These are phyloP conservation scores for Trichomonas tenax DNA, from an alignment of 208 protist genomes.

Conservation along the genomic window DNA sequence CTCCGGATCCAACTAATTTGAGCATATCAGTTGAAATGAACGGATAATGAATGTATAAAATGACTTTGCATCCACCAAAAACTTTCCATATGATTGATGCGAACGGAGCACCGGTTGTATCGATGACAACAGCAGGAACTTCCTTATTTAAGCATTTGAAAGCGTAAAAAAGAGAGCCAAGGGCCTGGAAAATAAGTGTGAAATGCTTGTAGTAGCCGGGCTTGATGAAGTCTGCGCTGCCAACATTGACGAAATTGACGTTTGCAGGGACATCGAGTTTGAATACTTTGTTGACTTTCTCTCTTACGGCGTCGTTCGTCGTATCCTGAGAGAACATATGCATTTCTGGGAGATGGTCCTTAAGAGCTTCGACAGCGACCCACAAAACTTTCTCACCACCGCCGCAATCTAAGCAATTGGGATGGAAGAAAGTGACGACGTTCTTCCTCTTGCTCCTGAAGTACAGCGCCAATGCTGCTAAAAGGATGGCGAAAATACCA, in stretches of 20 bases:
- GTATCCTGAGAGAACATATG: neutral
- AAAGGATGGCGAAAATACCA: no score
- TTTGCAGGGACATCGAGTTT: neutral
- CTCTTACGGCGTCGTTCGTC: neutral
- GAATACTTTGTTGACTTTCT: neutral
- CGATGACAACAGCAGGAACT: neutral
- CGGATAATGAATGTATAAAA: slow-evolving; percentile 91
- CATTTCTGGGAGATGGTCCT: neutral
- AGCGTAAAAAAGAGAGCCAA: neutral
- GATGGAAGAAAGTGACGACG: slow-evolving; percentile 14
- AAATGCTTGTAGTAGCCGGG: neutral
- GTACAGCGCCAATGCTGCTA: neutral
- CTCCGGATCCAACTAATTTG: neutral
- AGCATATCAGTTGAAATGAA: slow-evolving; percentile 64
- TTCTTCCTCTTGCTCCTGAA: neutral
- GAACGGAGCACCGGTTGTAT: slow-evolving; percentile 4
- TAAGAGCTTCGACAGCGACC: neutral
- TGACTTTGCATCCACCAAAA: slow-evolving; percentile 47
- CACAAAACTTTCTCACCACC: slow-evolving; percentile 7
- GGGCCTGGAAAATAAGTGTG: neutral
- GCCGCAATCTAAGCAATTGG: neutral
- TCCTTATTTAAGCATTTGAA: neutral
- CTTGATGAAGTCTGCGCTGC: neutral
- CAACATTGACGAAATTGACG: neutral
- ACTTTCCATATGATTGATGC: neutral